Base-by-base conservation (phyloP, 2,329 filamentous ascomycete species). In the Dactylellina haptotyla region DNA sequence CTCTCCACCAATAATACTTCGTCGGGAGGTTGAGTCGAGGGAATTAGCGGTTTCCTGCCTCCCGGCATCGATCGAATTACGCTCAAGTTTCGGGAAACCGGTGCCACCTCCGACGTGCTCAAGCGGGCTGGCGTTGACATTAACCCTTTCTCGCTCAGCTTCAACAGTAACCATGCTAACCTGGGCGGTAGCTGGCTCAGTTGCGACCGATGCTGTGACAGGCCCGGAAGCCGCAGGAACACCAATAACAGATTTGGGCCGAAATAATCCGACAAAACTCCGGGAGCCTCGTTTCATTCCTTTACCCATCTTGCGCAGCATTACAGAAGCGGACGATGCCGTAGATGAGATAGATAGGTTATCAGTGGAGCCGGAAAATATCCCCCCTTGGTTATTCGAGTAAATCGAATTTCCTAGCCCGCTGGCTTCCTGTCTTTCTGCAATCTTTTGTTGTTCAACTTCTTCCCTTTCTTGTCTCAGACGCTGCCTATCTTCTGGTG, bases 291-390 rank as follows among this genome's bases (percentile, higher is more conserved):
- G 96, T 86, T 97, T 98, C 88, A 98, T 90, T n/a, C 94, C 93
- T 76, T 93, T 92, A 64, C 95, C 95, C 95, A 99, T 99, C 84
- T 99, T 99, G 59, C 95, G 89, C 76, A 99, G 90, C 92, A 96
- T 96, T 78, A 96, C 88, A 28, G 92, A 96, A 32, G 92, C 92
- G 18, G 92, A 96, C 4, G 92, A 96, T 18, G 92, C 92, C 8
- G 92, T 96, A 2, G 92, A 96, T 0, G 91, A 94, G 75, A 96
- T 92, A 12, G 92, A 96, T 46, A 99, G 82, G 77, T 98, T 98
- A 81, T 99, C 95, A 0, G 92, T 98, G 3, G 95, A 99, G 12
- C 92, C 90, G 14, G 89, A 87, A 80, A 98, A 97, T 75, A 94
- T 87, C 76, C 90, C 90, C 67, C 90, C 90, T 79, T 91, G 88